A percentile compares a stretch with the other conserved stretches of the same genome.
These are phyloP conservation scores for Naganishia vaughanmartiniae DNA, from an alignment of 768 basidiomycete species.

Conservation along the genomic window DNA sequence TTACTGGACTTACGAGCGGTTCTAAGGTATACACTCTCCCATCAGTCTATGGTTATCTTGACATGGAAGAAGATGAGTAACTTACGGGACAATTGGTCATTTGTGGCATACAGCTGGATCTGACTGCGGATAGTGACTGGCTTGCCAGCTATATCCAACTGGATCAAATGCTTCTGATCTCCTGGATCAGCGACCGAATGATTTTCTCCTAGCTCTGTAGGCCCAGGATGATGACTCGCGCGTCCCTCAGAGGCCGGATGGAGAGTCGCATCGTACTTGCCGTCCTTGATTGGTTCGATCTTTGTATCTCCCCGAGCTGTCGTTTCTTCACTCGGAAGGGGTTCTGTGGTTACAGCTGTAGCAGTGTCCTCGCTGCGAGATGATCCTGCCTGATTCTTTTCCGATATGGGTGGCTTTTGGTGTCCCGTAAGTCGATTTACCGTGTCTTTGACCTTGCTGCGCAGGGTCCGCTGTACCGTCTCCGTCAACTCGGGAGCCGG, in stretches of 20 bases:
- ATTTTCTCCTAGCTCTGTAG: slow-evolving; percentile 31
- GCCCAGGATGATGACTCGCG: slow-evolving; percentile 38
- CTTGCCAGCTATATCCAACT: slow-evolving; percentile 50
- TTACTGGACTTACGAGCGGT: slow-evolving; percentile 66
- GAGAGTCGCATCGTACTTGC: slow-evolving; percentile 26
- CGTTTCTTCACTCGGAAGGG: slow-evolving; percentile 14
- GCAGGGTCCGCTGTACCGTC: slow-evolving; percentile 42
- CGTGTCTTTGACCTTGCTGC: slow-evolving; percentile 42
- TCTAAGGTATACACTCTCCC: background rate
- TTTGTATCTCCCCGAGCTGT: slow-evolving; percentile 31
- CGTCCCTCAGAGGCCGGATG: slow-evolving; percentile 41
- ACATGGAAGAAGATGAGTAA: too few relatives aligned
- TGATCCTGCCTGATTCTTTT: background rate
- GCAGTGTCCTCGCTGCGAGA: slow-evolving; percentile 14
- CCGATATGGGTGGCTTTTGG: slow-evolving; percentile 11
- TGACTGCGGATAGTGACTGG: slow-evolving; percentile 58
- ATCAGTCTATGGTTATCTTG: background rate
- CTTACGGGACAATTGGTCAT: slow-evolving; percentile 59
- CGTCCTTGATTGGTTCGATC: slow-evolving; percentile 25
- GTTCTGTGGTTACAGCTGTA: background rate
- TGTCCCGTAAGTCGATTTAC: slow-evolving; percentile 33
- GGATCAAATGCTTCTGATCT: slow-evolving; percentile 27
- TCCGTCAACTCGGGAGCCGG: slow-evolving; percentile 50
- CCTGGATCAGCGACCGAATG: slow-evolving; percentile 47
- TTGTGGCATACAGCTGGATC: slow-evolving; percentile 81